phyloP scores from a whole-genome alignment of 495 filamentous ascomycete genomes.

The Lichenothelia convexa region DNA sequence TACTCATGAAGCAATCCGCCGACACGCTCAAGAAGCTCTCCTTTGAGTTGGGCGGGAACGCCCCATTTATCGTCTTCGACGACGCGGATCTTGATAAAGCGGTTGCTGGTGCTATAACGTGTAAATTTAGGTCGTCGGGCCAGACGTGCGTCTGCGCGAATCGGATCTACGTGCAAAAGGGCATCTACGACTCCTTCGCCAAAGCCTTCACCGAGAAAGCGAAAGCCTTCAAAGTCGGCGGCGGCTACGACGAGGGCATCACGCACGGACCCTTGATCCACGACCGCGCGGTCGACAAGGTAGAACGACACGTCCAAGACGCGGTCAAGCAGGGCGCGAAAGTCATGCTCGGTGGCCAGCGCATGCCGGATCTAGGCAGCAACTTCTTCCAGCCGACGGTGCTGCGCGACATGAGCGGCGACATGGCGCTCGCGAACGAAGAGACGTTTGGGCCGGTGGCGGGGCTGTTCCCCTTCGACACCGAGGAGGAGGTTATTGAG shows the following conservation, averaged over 20 bases:
- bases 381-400: conserved; percentile 37
- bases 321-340: conserved; percentile 22
- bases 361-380: conserved; percentile 19
- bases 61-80: conserved; percentile 56
- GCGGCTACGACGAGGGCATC: conserved; percentile 22
- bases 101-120: conserved; percentile 36
- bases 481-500: conserved; percentile 31
- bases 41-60: conserved; percentile 59
- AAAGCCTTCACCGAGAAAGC: conserved; percentile 22
- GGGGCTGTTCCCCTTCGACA: conserved; percentile 30
- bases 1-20: conserved; percentile 39
- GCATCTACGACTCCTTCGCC: conserved; percentile 28
- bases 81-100: conserved; percentile 52
- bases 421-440: conserved; percentile 32
- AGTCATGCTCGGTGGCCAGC: conserved; percentile 25
- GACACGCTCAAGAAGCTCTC: conserved; percentile 52
- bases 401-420: conserved; percentile 25
- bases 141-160: conserved; percentile 65
- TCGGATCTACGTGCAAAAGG: conserved; percentile 45
- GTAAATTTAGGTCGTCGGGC: conserved; percentile 50
- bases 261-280: conserved; percentile 28
- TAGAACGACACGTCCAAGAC: conserved; percentile 21
- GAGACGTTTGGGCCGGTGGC: conserved; percentile 43
- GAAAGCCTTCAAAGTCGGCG: conserved; percentile 24
- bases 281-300: conserved; percentile 24